phyloP scores from a whole-genome alignment of 352 stramenopile species.

The Phytopythium delawarense region DNA sequence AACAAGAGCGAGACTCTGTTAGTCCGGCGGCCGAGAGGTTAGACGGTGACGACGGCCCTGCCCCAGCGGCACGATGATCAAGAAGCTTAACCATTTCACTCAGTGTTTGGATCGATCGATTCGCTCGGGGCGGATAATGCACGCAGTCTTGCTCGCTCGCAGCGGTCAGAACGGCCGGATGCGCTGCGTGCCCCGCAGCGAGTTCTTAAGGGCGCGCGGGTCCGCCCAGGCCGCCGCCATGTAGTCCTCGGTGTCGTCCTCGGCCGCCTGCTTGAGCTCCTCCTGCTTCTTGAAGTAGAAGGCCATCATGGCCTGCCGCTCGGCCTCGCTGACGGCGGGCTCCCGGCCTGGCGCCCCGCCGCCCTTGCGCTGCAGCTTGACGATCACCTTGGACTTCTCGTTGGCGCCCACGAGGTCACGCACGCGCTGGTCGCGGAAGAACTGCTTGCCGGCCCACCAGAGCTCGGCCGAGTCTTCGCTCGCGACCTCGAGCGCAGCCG shows the following conservation, averaged over 20 bases:
- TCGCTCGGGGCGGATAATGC: too few relatives aligned
- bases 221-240: conserved; percentile 93
- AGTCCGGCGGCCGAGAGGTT: too few relatives aligned
- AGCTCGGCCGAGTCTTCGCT: conserved; percentile 86
- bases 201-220: conserved; percentile 91
- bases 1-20: too few relatives aligned
- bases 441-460: conserved; percentile 96
- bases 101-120: too few relatives aligned
- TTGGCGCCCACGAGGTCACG: conserved; percentile 93
- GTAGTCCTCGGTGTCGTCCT: conserved; percentile 95
- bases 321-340: conserved; percentile 89
- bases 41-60: too few relatives aligned
- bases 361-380: conserved; percentile 90
- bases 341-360: conserved; percentile 82
- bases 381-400: conserved; percentile 92
- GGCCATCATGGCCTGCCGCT: conserved; percentile 96
- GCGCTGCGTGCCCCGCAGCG: conserved; percentile 85
- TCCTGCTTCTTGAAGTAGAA: conserved; percentile 94
- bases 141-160: background rate
- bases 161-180: conserved; percentile 71
- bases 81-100: too few relatives aligned
- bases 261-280: conserved; percentile 75
- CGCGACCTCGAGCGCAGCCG: conserved; percentile 74
- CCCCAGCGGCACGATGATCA: too few relatives aligned
- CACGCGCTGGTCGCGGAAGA: conserved; percentile 87